Base-by-base conservation (phyloP, 345 rosid genomes). In the Streptanthus diversifolius region DNA sequence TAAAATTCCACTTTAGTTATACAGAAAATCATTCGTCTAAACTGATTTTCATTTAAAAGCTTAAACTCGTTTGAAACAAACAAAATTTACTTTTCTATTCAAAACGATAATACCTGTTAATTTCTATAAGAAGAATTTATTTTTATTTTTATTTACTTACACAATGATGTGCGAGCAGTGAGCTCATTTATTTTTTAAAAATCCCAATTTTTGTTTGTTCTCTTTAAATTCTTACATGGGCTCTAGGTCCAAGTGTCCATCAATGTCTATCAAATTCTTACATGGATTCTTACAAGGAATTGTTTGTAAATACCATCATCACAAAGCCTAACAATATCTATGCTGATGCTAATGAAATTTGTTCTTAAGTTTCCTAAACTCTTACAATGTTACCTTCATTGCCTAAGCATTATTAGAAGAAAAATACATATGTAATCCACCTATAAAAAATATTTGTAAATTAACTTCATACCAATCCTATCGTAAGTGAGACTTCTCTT, bases 1-100 rank as follows among this genome's bases (percentile, higher is more conserved):
- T 72, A 21, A 11, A 35, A 27, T 32, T 72, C 19, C 70, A 72
- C 63, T 63, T 37, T 39, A 62, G 35, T 39, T 35, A 36, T 72
- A 53, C 18, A 40, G 10, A 63, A 48, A 49, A 63, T 41, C 47
- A 21, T 21, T 7, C 22, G 19, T 55, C 22, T n/a, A 12, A 27
- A 51, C 10, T 8, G 53, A 51, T 51, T 30, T 40, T 51, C 14
- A 9, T 39, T 39, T 8, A 14, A 30, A 47, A 60, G 14, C 51
- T 71, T 14, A 37, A 58, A 67, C n/a, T n/a, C n/a, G n/a, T 6
- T 22, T 19, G 11, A 33, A 13, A 24, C 5, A 24, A 33, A 64
- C 14, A 18, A 10, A 18, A 1, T 19, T 65, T 35, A 35, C 7
- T 21, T 66, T 45, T 22, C 15, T 51, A 49, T 17, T 49, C 33